A percentile compares a stretch with the other conserved stretches of the same genome.
phyloP scores from a whole-genome alignment of 345 rosid genomes.

The Eucalyptus viminalis region DNA sequence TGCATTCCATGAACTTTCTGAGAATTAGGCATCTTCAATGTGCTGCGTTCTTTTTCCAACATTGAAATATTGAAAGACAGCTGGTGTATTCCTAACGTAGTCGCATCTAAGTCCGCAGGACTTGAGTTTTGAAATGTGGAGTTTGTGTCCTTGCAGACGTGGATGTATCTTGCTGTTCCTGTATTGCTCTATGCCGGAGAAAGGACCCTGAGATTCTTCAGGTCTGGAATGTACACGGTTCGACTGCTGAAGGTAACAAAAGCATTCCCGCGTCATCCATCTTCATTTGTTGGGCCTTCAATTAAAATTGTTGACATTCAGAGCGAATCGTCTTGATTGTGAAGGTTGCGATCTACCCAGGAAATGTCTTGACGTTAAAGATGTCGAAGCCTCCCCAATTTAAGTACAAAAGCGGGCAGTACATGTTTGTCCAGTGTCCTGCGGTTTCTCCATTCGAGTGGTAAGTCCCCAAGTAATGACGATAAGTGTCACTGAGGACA shows the following conservation, averaged over 20 bases:
- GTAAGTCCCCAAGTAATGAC: slow-evolving; percentile 10
- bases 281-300: neutral
- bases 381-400: slow-evolving; percentile 95
- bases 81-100: neutral
- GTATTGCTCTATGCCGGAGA: slow-evolving; percentile 73
- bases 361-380: slow-evolving; percentile 83
- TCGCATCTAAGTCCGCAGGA: neutral
- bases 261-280: neutral
- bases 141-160: slow-evolving; percentile 37
- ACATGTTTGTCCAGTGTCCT: slow-evolving; percentile 98
- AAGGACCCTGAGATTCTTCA: slow-evolving; percentile 75
- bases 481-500: neutral
- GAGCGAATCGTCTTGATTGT: neutral
- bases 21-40: neutral
- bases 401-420: slow-evolving; percentile 92
- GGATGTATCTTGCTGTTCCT: slow-evolving; percentile 96
- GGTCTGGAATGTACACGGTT: slow-evolving; percentile 74
- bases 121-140: neutral
- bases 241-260: slow-evolving; percentile 54
- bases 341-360: slow-evolving; percentile 96
- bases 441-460: slow-evolving; percentile 98
- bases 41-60: neutral
- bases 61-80: neutral
- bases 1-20: neutral
- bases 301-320: neutral